Percentiles rank a stretch among this genome's conserved stretches.
These are phyloP conservation scores for Cenococcum geophilum DNA, from an alignment of 495 filamentous ascomycete genomes.

Conservation along the genomic window DNA sequence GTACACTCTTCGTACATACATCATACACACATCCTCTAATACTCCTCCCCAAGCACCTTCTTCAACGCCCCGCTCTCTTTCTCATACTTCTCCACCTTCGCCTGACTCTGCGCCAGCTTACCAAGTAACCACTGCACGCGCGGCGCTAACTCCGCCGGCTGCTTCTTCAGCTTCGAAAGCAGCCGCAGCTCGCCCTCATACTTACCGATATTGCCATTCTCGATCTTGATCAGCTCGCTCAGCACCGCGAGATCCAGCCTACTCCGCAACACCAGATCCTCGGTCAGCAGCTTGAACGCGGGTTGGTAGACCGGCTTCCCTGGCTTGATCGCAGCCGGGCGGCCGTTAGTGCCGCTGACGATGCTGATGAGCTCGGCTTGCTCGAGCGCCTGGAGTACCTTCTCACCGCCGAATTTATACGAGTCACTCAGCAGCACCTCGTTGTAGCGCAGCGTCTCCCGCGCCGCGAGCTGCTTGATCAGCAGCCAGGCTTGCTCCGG, in stretches of 20 bases:
- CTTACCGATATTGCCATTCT: slow-evolving; percentile 69
- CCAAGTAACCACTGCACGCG: slow-evolving; percentile 64
- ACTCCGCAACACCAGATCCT: slow-evolving; percentile 65
- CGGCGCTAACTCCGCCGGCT: slow-evolving; percentile 54
- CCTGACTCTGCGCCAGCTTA: slow-evolving; percentile 67
- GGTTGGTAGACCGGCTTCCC: slow-evolving; percentile 84
- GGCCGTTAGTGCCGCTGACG: slow-evolving; percentile 57
- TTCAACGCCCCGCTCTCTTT: slow-evolving; percentile 63
- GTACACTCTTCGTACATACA: too few relatives aligned
- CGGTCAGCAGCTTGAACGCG: slow-evolving; percentile 64
- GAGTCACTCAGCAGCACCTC: slow-evolving; percentile 69
- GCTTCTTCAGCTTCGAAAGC: slow-evolving; percentile 53
- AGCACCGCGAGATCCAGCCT: slow-evolving; percentile 69
- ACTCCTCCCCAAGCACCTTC: slow-evolving; percentile 48
- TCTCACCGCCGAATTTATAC: slow-evolving; percentile 63
- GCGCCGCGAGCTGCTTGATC: slow-evolving; percentile 61
- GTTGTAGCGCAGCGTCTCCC: slow-evolving; percentile 67
- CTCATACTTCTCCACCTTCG: slow-evolving; percentile 70
- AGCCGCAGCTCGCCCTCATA: slow-evolving; percentile 70
- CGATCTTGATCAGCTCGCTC: slow-evolving; percentile 59
- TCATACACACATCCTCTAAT: slow-evolving; percentile 14
- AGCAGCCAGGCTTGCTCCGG: slow-evolving; percentile 85
- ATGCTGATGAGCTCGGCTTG: slow-evolving; percentile 85
- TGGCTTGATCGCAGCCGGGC: slow-evolving; percentile 67
- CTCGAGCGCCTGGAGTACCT: slow-evolving; percentile 69